Evolutionary conservation across 2,329 filamentous ascomycete species (phyloP).

Genomic region (Botrytis squamosa): DNA sequence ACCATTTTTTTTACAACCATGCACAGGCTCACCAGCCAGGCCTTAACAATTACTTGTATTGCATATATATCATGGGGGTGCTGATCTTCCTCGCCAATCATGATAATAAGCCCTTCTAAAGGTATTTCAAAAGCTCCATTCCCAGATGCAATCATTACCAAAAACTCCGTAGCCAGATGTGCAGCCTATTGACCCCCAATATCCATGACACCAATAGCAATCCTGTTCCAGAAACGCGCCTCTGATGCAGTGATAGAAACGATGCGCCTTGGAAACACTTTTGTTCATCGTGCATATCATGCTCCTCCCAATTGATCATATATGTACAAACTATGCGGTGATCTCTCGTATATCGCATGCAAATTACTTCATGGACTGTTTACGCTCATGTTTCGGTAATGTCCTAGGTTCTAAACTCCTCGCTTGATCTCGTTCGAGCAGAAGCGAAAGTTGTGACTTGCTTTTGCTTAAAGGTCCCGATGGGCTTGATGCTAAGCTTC

Average conservation of each 20-base stretch:
- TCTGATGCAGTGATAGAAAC: slow-evolving; percentile 16
- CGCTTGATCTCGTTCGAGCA: slow-evolving; percentile 54
- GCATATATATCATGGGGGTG: neutral
- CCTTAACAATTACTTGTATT: slow-evolving; percentile 10
- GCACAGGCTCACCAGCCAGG: neutral
- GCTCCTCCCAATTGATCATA: neutral
- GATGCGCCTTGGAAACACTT: slow-evolving; percentile 15
- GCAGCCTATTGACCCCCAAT: slow-evolving; percentile 12
- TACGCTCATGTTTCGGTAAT: slow-evolving; percentile 11
- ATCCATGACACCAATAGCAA: slow-evolving; percentile 17
- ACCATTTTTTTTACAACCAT: neutral
- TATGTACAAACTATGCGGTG: slow-evolving; percentile 18
- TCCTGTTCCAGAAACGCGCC: slow-evolving; percentile 11
- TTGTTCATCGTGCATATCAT: slow-evolving; percentile 17
- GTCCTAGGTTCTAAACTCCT: slow-evolving; percentile 36
- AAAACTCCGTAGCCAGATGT: slow-evolving; percentile 18
- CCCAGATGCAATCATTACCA: slow-evolving; percentile 17
- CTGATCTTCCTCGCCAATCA: neutral
- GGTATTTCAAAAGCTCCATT: slow-evolving; percentile 19
- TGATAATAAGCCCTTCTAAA: neutral
- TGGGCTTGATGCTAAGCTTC: slow-evolving; percentile 14
- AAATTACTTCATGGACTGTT: slow-evolving; percentile 14
- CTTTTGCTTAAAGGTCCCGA: slow-evolving; percentile 52
- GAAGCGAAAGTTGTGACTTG: slow-evolving; percentile 59
- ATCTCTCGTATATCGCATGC: neutral